Base-by-base conservation (phyloP, 805 yeast species). In the Kodamaea jinghongensis region DNA sequence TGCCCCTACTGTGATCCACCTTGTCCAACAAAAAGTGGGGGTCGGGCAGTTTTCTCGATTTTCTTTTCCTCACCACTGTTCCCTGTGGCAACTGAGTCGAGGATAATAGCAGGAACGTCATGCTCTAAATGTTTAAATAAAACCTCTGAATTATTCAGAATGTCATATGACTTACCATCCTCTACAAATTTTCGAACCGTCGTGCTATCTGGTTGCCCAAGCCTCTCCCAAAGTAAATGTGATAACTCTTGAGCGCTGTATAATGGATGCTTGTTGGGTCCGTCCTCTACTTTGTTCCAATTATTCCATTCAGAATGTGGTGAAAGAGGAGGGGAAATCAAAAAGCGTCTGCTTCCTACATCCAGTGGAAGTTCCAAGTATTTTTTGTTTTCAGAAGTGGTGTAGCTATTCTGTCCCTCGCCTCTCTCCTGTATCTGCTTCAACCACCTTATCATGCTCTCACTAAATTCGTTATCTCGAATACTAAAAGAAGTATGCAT, bases 221-320 rank as follows among this genome's bases (percentile, higher is more conserved):
- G 47, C 36, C 71, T 48, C 42, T 69, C 71, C 75, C 75, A 69
- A 14, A 69, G 54, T 22, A 69, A 48, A 42, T 68, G 70, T 10
- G 72, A 60, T n/a, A 70, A 49, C 27, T 70, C 73, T 26, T 55
- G 54, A 1, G 71, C 68, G 12, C 70, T 59, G 38, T 56, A 57
- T 4, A 69, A 53, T 0, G 71, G 41, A 35, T 59, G 55, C 22
- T 52, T 49, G 38, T 61, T 60, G 7, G 75, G 75, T 0, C 70
- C 70, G 9, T 68, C 73, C 43, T 69, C 75, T 0, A 52, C 62
- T 35, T 54, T 63, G 36, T 59, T 60, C 64, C 66, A 69, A 38
- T 66, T 65, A 43, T 67, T 60, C 75, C 75, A 69, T 32, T 63
- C 75, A 0, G 66, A 49, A 3, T 68, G 73, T 0, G 75, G 75